Percentiles rank a stretch among this genome's conserved stretches.
Evolutionary conservation across 2,329 filamentous ascomycete genomes (phyloP).

Genomic region (Fusarium setosum): DNA sequence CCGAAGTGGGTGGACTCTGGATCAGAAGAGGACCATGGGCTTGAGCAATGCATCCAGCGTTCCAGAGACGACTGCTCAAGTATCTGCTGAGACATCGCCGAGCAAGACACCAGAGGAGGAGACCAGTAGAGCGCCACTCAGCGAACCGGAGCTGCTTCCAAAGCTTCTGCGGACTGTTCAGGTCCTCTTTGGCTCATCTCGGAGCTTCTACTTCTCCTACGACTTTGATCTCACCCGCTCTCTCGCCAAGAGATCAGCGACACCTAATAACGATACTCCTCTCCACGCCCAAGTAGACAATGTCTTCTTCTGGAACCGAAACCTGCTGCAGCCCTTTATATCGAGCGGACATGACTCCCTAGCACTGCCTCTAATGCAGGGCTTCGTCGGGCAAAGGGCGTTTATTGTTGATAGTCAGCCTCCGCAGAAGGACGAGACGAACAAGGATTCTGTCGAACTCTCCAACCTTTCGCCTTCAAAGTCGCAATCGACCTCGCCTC

Average conservation of each 20-base stretch:
- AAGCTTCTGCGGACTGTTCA: conserved; percentile 87
- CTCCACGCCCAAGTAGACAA: conserved; percentile 80
- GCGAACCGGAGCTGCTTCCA: conserved; percentile 71
- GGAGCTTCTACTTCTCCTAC: conserved; percentile 95
- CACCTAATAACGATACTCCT: conserved; percentile 54
- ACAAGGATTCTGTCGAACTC: conserved; percentile 60
- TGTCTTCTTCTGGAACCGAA: conserved; percentile 90
- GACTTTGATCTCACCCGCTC: conserved; percentile 90
- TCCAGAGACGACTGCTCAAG: conserved; percentile 25
- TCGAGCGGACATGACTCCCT: conserved; percentile 77
- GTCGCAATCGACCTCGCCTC: conserved; percentile 40
- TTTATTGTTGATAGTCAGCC: conserved; percentile 79
- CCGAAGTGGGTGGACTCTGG: conserved; percentile 80
- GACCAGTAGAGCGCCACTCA: conserved; percentile 27
- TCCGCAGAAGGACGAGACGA: conserved; percentile 61
- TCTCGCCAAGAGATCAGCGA: conserved; percentile 50
- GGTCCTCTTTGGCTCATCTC: conserved; percentile 83
- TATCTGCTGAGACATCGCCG: conserved; percentile 25
- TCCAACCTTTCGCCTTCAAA: conserved; percentile 49
- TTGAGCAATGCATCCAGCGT: conserved; percentile 61
- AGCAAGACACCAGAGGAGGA: conserved; percentile 54
- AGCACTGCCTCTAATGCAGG: conserved; percentile 87
- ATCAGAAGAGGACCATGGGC: conserved; percentile 76
- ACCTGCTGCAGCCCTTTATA: conserved; percentile 80
- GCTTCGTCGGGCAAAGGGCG: conserved; percentile 87